A percentile compares a stretch with the other conserved stretches of the same genome.
phyloP scores from a whole-genome alignment of 148 eudicot genomes.

The Rhododendron simsii region DNA sequence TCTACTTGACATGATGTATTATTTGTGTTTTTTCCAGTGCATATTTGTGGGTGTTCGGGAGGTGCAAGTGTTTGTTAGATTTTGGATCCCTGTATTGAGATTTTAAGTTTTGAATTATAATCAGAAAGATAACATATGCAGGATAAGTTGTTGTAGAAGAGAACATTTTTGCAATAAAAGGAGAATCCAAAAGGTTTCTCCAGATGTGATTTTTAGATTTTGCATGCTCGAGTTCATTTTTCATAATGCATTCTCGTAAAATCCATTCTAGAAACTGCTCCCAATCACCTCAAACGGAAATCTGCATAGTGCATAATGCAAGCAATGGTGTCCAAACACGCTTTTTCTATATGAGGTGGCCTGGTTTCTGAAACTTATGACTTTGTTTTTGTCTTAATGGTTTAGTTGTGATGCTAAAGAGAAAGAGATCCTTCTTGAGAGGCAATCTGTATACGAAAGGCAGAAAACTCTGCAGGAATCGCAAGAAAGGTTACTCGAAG shows the following conservation, averaged over 20 bases:
- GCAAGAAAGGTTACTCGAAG: conserved; percentile 66
- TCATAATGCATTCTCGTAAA: background rate
- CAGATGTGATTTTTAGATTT: background rate
- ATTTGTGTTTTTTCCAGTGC: conserved; percentile 1
- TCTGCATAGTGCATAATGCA: background rate
- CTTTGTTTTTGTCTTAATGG: conserved; percentile 8
- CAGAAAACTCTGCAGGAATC: conserved; percentile 56
- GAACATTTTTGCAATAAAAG: background rate
- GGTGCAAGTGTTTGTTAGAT: background rate
- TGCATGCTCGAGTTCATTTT: background rate
- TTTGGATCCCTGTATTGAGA: background rate
- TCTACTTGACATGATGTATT: background rate
- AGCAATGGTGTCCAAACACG: background rate
- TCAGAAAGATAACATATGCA: background rate
- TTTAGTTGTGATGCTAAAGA: conserved; percentile 78
- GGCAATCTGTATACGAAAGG: conserved; percentile 69
- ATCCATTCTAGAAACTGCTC: background rate
- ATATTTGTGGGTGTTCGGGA: background rate
- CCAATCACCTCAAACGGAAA: background rate
- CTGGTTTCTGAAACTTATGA: conserved; percentile 1
- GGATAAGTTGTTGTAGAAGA: background rate
- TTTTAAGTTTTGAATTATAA: background rate
- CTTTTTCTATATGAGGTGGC: background rate
- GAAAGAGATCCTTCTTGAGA: conserved; percentile 67
- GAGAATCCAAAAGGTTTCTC: background rate